Conservation (phyloP, 495 filamentous ascomycete genomes). For the Staphylotrichum tortipilum region DNA sequence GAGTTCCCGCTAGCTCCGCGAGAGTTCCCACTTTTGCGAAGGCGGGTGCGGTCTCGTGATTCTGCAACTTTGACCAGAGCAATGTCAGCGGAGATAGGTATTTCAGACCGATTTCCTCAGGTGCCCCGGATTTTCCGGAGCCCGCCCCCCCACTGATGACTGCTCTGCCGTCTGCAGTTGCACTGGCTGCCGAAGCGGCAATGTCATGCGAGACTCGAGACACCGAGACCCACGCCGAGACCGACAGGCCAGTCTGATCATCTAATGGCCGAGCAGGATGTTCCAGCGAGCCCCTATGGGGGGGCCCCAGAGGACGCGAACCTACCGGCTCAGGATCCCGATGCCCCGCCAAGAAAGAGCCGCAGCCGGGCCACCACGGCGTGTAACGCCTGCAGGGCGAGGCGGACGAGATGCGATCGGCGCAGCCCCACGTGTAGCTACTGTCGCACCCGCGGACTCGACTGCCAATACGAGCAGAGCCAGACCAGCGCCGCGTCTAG, state of each 20-base stretch:
- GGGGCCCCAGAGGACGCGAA: background rate
- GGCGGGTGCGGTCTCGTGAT: background rate
- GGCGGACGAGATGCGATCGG: background rate
- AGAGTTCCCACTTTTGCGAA: background rate
- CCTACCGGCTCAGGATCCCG: background rate
- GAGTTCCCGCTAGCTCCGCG: background rate
- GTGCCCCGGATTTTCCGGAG: background rate
- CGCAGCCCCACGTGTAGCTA: background rate
- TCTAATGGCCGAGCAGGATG: background rate
- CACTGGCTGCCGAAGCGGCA: background rate
- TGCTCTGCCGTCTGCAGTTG: background rate
- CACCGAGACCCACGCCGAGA: background rate
- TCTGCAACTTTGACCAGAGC: background rate
- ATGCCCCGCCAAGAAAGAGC: background rate
- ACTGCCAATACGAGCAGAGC: background rate
- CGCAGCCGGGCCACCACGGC: background rate
- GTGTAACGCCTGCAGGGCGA: background rate
- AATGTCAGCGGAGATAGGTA: background rate
- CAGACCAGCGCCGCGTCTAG: background rate
- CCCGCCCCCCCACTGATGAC: background rate
- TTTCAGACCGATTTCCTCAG: background rate
- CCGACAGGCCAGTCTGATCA: no score
- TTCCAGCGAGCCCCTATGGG: background rate
- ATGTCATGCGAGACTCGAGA: background rate
- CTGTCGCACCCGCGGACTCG: background rate